These are phyloP conservation scores for Cutaneotrichosporon dermatis DNA, from an alignment of 1,284 basidiomycete species.

Conservation along the genomic window DNA sequence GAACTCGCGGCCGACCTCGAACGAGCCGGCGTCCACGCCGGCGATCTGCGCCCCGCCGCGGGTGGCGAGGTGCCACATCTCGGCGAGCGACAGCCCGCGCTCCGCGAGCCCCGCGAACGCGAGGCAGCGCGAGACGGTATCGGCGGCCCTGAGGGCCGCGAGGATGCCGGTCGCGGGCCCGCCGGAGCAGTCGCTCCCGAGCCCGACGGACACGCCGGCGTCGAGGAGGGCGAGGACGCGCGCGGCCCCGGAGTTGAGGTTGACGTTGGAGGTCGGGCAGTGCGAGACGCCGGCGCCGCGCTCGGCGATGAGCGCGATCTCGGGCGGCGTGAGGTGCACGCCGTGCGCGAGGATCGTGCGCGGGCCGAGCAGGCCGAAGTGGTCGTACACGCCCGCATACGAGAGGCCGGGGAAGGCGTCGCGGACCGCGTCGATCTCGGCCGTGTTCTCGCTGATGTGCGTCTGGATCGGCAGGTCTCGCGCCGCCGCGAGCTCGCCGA, in stretches of 20 bases:
- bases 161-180: slow-evolving; percentile 81
- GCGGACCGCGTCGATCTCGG: slow-evolving; percentile 67
- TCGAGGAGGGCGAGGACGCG: slow-evolving; percentile 57
- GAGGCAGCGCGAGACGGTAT: slow-evolving; percentile 73
- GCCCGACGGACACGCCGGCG: slow-evolving; percentile 59
- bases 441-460: slow-evolving; percentile 80
- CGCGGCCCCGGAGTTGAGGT: slow-evolving; percentile 77
- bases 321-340: slow-evolving; percentile 62
- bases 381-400: slow-evolving; percentile 79
- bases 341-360: slow-evolving; percentile 89
- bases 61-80: slow-evolving; percentile 85
- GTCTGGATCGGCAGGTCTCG: slow-evolving; percentile 69
- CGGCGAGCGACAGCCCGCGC: slow-evolving; percentile 59
- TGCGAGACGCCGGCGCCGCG: slow-evolving; percentile 76
- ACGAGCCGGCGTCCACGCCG: slow-evolving; percentile 67
- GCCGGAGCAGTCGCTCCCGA: slow-evolving; percentile 90
- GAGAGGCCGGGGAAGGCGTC: slow-evolving; percentile 60
- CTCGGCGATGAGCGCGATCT: slow-evolving; percentile 67
- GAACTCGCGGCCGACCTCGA: slow-evolving; percentile 77
- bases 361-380: slow-evolving; percentile 65
- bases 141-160: slow-evolving; percentile 74
- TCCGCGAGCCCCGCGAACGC: slow-evolving; percentile 30
- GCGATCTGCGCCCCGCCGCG: slow-evolving; percentile 85
- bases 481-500: slow-evolving; percentile 57
- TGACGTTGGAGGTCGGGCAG: slow-evolving; percentile 90